Percentiles rank a stretch among this genome's conserved stretches.
Evolutionary conservation across 139 green algal genomes (phyloP).

Genomic region (Yamagishiella unicocca): DNA sequence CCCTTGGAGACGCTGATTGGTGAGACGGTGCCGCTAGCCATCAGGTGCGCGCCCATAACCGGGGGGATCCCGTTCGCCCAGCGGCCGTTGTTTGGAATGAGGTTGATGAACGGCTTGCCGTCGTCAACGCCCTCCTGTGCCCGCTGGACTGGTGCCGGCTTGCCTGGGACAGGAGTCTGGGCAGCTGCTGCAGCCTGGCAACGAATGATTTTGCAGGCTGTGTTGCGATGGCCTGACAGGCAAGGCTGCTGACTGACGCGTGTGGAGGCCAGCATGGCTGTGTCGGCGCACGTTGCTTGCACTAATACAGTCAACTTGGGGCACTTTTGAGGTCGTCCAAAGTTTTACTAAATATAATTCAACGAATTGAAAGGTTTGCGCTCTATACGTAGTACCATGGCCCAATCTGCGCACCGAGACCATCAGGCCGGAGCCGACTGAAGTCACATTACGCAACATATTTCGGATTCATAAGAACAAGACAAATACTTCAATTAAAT

Average conservation of each 20-base stretch:
- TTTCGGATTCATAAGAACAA: too few species aligned
- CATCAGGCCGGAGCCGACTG: not conserved
- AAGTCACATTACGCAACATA: not conserved
- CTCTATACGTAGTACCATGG: too few species aligned
- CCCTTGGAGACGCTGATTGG: constrained; percentile 81
- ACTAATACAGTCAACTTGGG: not conserved
- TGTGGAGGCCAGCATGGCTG: constrained; percentile 22
- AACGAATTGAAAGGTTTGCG: too few species aligned
- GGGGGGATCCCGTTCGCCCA: constrained; percentile 87
- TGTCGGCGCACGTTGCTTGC: not conserved
- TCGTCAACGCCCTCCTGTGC: constrained; percentile 15
- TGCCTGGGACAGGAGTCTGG: not conserved
- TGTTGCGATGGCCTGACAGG: not conserved
- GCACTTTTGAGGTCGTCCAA: not conserved
- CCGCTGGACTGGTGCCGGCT: not conserved
- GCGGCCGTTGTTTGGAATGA: constrained; percentile 69
- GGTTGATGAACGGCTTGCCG: constrained; percentile 65
- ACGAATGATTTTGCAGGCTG: not conserved
- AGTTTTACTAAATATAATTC: not conserved
- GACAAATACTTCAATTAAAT: not conserved
- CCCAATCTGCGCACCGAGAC: too few species aligned
- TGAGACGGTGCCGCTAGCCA: constrained; percentile 80
- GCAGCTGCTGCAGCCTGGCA: not conserved
- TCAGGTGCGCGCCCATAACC: constrained; percentile 92
- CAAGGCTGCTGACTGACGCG: not conserved